phyloP scores from a whole-genome alignment of 2,329 filamentous ascomycete species.

The Hypocreales sp. region DNA sequence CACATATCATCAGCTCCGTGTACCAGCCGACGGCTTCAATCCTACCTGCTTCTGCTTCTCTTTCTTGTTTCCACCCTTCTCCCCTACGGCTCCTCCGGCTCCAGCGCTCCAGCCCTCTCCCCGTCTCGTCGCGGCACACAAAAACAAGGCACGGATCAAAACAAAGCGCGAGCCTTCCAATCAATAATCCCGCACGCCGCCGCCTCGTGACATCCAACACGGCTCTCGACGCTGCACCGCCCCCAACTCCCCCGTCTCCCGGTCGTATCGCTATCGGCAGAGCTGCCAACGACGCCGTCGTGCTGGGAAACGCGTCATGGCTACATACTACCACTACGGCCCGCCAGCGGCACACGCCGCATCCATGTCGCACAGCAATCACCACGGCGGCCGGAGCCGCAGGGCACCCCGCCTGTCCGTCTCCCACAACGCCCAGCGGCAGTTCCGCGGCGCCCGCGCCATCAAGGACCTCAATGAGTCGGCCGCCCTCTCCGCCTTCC shows the following conservation, averaged over 20 bases:
- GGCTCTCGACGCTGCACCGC: background rate
- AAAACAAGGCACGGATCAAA: too few species aligned
- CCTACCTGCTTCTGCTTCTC: too few species aligned
- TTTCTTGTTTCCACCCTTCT: too few species aligned
- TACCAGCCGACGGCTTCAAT: too few species aligned
- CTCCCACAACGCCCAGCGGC: slow-evolving; percentile 70
- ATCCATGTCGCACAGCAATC: slow-evolving; percentile 57
- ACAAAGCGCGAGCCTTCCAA: background rate
- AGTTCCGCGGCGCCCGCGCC: slow-evolving; percentile 70
- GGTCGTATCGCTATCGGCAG: slow-evolving; percentile 1
- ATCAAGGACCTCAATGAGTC: slow-evolving; percentile 77
- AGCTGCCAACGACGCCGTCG: slow-evolving; percentile 1
- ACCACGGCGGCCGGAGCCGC: slow-evolving; percentile 56
- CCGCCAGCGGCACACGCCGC: slow-evolving; percentile 42
- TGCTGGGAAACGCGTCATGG: slow-evolving; percentile 26
- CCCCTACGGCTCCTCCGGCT: too few species aligned
- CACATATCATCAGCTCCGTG: slow-evolving; percentile 8
- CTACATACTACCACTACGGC: slow-evolving; percentile 48
- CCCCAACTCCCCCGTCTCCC: background rate
- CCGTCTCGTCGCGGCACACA: too few species aligned
- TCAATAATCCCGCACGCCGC: background rate
- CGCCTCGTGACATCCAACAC: too few species aligned
- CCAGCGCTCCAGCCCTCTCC: too few species aligned
- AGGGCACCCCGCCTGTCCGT: slow-evolving; percentile 68
- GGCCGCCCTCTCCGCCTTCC: slow-evolving; percentile 62